Percentiles rank a stretch among this genome's conserved stretches.
Conservation (phyloP, 129 eudicot species). For the sunflower (Helianthus annuus) region DNA sequence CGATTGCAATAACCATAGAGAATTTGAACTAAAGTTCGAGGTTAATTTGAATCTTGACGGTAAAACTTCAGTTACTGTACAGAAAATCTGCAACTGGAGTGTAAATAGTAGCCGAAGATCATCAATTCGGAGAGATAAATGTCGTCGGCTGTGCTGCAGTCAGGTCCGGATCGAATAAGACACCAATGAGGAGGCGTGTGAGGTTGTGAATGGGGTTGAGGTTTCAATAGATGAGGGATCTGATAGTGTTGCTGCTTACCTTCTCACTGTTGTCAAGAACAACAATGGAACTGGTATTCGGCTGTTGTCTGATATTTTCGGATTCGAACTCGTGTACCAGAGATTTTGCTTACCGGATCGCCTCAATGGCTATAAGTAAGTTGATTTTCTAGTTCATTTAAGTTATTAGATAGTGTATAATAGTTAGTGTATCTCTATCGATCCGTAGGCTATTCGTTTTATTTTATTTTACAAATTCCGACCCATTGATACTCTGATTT, state of each 20-base stretch:
- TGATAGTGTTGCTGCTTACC: constrained; percentile 56
- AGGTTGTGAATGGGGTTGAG: constrained; percentile 74
- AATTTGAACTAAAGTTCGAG: too few relatives aligned
- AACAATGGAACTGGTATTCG: constrained; percentile 83
- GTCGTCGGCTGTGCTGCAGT: constrained; percentile 31
- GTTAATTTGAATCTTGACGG: too few relatives aligned
- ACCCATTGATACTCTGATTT: too few relatives aligned
- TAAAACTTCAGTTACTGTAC: too few relatives aligned
- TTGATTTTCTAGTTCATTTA: constrained; percentile 4
- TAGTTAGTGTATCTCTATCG: too few relatives aligned
- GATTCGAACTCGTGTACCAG: constrained; percentile 66
- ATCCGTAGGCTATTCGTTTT: too few relatives aligned
- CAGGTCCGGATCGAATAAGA: constrained; percentile 46
- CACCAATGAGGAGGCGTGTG: constrained; percentile 77
- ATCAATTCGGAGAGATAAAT: constrained; percentile 17
- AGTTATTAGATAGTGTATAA: background rate
- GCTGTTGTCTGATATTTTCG: constrained; percentile 78
- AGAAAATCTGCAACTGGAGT: too few relatives aligned
- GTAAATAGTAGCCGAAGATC: constrained; percentile 22
- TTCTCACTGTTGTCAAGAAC: constrained; percentile 78
- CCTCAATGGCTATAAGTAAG: constrained; percentile 97
- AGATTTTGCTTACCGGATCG: constrained; percentile 87
- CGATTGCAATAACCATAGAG: too few relatives aligned
- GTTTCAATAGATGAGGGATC: constrained; percentile 68
- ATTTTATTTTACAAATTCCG: too few relatives aligned